Evolutionary conservation across 2,329 filamentous ascomycete genomes (phyloP).

Genomic region (Neonectria sp.): DNA sequence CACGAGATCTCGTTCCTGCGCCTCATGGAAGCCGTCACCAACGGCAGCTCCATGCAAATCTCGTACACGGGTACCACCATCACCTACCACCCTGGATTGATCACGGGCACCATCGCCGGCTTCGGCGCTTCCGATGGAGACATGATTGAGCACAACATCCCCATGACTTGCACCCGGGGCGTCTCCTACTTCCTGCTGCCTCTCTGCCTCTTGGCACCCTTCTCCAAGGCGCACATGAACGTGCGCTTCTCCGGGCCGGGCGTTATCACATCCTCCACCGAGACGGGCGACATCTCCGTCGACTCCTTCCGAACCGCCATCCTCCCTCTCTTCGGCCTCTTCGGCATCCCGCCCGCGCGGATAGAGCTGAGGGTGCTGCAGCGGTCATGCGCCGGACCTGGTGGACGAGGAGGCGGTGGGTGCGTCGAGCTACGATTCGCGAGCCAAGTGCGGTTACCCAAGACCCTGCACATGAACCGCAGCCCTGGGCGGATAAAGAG

Average conservation of each 20-base stretch:
- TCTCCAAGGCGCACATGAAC: conserved; percentile 92
- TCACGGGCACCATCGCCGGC: conserved; percentile 86
- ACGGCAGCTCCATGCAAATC: conserved; percentile 95
- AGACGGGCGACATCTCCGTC: conserved; percentile 88
- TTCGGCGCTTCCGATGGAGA: conserved; percentile 79
- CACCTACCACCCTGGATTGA: conserved; percentile 91
- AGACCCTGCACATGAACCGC: conserved; percentile 90
- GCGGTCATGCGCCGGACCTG: conserved; percentile 82
- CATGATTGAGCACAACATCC: conserved; percentile 85
- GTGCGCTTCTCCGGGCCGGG: conserved; percentile 91
- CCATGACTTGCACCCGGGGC: conserved; percentile 82
- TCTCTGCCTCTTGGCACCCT: conserved; percentile 91
- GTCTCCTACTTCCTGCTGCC: conserved; percentile 94
- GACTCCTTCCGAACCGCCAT: conserved; percentile 96
- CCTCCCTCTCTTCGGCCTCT: conserved; percentile 89
- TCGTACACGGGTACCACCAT: conserved; percentile 96
- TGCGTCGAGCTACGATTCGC: conserved; percentile 95
- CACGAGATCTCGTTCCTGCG: conserved; percentile 97
- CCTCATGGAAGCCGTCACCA: conserved; percentile 93
- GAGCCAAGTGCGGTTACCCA: conserved; percentile 92
- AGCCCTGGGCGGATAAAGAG: conserved; percentile 88
- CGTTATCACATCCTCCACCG: conserved; percentile 90
- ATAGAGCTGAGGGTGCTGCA: conserved; percentile 89
- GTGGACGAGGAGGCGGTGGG: conserved; percentile 86
- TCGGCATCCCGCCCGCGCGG: conserved; percentile 84